These are phyloP conservation scores for Mariannaea elegans DNA, from an alignment of 2,329 filamentous ascomycete species.

Conservation along the genomic window DNA sequence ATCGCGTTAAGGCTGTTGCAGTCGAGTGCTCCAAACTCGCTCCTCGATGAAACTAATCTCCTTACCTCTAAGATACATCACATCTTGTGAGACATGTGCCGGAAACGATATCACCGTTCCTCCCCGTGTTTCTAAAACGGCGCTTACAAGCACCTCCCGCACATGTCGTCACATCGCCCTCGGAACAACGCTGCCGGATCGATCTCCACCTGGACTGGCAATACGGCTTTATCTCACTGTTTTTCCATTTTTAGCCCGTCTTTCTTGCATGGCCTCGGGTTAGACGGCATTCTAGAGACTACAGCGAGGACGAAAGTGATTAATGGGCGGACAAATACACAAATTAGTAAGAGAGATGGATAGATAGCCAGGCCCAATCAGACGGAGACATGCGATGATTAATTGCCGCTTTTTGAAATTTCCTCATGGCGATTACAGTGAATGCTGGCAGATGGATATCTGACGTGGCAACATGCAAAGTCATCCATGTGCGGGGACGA, in stretches of 20 bases:
- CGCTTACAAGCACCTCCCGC: slow-evolving; percentile 10
- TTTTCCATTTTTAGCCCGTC: not conserved
- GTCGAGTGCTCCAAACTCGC: slow-evolving; percentile 55
- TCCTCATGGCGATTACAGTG: not conserved
- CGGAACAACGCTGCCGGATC: not conserved
- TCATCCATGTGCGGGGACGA: not conserved
- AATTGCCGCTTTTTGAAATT: not conserved
- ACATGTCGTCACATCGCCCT: not conserved
- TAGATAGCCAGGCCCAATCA: too few relatives aligned
- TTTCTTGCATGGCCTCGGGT: slow-evolving; percentile 5
- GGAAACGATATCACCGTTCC: not conserved
- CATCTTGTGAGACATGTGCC: not conserved
- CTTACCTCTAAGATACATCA: not conserved
- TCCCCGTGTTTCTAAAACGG: not conserved
- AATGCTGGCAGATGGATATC: not conserved
- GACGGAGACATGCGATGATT: too few relatives aligned
- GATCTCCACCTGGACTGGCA: slow-evolving; percentile 6
- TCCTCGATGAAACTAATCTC: slow-evolving; percentile 13
- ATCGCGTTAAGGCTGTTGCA: slow-evolving; percentile 57
- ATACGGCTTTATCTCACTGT: slow-evolving; percentile 3
- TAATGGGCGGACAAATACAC: too few relatives aligned
- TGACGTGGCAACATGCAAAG: not conserved
- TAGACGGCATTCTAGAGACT: not conserved
- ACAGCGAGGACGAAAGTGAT: too few relatives aligned
- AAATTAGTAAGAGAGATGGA: too few relatives aligned